Evolutionary conservation across 2,329 filamentous ascomycete genomes (phyloP).

Genomic region (Pleochaeta shiraiana): DNA sequence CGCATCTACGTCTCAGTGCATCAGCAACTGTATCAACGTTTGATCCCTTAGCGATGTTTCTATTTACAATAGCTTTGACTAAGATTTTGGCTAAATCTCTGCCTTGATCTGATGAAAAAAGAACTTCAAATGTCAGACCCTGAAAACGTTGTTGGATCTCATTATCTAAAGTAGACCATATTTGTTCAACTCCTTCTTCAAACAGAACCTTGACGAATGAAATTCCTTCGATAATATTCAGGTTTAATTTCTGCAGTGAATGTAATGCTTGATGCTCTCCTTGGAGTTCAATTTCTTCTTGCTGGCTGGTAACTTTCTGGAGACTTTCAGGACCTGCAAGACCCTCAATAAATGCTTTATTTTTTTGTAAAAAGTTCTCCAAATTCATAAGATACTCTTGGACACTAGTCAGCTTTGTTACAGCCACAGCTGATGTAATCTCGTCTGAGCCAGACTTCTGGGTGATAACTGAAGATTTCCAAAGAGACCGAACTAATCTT

Average conservation of each 20-base stretch:
- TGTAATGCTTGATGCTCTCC: conserved; percentile 87
- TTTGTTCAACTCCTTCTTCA: conserved; percentile 79
- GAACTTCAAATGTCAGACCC: conserved; percentile 63
- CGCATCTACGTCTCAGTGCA: conserved; percentile 74
- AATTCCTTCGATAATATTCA: conserved; percentile 86
- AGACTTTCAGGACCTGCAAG: conserved; percentile 76
- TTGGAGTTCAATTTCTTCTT: conserved; percentile 81
- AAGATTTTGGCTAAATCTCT: conserved; percentile 83
- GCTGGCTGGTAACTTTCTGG: conserved; percentile 53
- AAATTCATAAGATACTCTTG: conserved; percentile 66
- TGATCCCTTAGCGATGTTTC: conserved; percentile 89
- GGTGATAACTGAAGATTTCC: conserved; percentile 60
- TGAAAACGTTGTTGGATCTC: conserved; percentile 44
- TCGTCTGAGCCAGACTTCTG: conserved; percentile 30
- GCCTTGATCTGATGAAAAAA: conserved; percentile 61
- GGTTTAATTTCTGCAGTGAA: conserved; percentile 65
- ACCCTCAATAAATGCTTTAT: conserved; percentile 81
- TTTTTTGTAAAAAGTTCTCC: conserved; percentile 64
- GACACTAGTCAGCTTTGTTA: conserved; percentile 47
- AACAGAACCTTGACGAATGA: conserved; percentile 91
- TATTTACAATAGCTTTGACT: conserved; percentile 94
- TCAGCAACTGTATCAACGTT: conserved; percentile 97
- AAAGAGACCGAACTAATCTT: conserved; percentile 70
- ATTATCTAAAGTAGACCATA: conserved; percentile 55
- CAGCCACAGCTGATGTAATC: conserved; percentile 43